phyloP scores from a whole-genome alignment of 2,329 filamentous ascomycete species.

The Nemania abortiva region DNA sequence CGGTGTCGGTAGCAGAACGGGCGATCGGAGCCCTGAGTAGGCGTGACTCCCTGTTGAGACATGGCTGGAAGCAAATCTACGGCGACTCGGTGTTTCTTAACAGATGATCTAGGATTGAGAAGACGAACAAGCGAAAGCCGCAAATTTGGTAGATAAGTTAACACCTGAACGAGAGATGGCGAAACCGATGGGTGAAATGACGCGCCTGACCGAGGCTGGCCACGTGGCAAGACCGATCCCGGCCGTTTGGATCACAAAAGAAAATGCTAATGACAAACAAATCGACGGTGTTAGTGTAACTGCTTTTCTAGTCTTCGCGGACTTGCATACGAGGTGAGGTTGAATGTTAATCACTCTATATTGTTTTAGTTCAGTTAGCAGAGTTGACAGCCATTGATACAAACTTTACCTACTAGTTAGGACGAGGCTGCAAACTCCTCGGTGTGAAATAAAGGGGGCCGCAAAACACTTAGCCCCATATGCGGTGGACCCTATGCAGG shows the following conservation, averaged over 20 bases:
- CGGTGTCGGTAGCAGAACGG: conserved; percentile 15
- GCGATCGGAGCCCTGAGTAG: conserved; percentile 6
- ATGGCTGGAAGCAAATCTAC: neutral
- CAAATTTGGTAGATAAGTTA: neutral
- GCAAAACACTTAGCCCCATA: no score
- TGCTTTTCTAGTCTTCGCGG: neutral
- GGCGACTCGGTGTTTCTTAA: conserved; percentile 4
- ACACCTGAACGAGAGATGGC: neutral
- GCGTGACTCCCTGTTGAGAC: neutral
- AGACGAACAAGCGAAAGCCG: neutral
- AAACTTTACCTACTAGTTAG: neutral
- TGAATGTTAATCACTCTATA: neutral
- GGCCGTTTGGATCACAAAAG: neutral
- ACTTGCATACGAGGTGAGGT: neutral
- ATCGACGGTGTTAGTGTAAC: neutral
- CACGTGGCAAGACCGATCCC: neutral
- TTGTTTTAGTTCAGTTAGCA: neutral
- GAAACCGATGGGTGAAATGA: neutral
- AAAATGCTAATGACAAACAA: neutral
- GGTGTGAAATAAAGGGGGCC: no score
- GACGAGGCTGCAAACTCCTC: neutral
- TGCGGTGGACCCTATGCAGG: no score
- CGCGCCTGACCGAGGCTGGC: neutral
- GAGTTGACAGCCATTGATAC: neutral
- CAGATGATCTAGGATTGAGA: neutral